Conservation (phyloP, 371 early-diverging fungal species). For the Apophysomyces variabilis region DNA sequence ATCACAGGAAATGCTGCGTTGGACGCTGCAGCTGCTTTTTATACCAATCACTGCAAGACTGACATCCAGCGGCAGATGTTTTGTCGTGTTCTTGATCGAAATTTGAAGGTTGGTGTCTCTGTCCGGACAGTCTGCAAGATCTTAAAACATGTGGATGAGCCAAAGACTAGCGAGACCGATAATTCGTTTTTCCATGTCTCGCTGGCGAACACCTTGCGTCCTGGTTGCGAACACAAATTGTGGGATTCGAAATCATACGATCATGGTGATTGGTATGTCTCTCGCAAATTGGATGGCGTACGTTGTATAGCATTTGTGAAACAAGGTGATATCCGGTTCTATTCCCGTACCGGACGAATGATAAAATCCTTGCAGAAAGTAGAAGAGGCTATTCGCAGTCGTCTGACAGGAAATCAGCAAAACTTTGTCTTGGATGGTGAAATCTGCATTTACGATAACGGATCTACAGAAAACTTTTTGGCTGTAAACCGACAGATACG, state of each 20-base stretch:
- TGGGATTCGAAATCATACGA: neutral
- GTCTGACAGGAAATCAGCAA: conserved; percentile 10
- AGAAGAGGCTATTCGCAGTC: conserved; percentile 30
- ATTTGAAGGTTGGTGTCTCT: conserved; percentile 59
- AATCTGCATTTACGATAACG: conserved; percentile 48
- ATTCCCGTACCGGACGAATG: conserved; percentile 54
- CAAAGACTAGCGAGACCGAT: neutral
- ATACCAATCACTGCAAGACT: conserved; percentile 28
- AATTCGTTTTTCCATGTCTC: conserved; percentile 35
- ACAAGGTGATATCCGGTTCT: conserved; percentile 33
- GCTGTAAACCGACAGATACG: conserved; percentile 38
- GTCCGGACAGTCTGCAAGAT: conserved; percentile 35
- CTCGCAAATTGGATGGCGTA: conserved; percentile 66
- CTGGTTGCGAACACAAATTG: conserved; percentile 1
- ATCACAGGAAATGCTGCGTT: conserved; percentile 49
- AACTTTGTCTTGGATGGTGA: conserved; percentile 62
- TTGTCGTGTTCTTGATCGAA: conserved; percentile 58
- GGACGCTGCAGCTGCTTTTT: conserved; percentile 45
- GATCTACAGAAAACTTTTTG: conserved; percentile 34
- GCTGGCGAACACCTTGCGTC: conserved; percentile 32
- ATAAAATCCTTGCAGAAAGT: conserved; percentile 45
- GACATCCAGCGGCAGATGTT: conserved; percentile 38
- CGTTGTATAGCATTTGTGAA: conserved; percentile 54
- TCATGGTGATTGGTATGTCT: conserved; percentile 49
- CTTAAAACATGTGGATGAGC: conserved; percentile 16